phyloP scores from a whole-genome alignment of 768 basidiomycete species.

The Lanmaoa pseudosensibilis region DNA sequence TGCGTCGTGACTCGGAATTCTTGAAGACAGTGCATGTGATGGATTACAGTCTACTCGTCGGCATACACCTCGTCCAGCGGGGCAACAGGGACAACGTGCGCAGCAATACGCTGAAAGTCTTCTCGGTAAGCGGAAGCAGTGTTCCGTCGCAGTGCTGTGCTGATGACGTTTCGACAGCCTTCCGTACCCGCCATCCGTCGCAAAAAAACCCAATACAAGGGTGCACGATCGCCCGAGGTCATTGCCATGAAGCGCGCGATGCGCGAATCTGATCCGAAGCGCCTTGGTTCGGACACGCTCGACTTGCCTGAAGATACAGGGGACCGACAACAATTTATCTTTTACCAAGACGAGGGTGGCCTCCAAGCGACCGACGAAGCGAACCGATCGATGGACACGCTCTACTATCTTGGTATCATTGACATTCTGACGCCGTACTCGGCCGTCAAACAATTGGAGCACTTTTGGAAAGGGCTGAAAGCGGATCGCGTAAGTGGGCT shows the following conservation, averaged over 20 bases:
- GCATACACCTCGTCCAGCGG: slow-evolving; percentile 87
- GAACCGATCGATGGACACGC: slow-evolving; percentile 69
- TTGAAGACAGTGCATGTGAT: slow-evolving; percentile 83
- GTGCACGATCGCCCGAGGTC: slow-evolving; percentile 64
- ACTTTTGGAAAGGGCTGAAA: slow-evolving; percentile 87
- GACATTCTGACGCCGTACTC: slow-evolving; percentile 95
- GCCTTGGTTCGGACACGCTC: slow-evolving; percentile 52
- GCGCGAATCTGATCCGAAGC: slow-evolving; percentile 77
- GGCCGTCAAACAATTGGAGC: slow-evolving; percentile 74
- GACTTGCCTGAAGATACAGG: slow-evolving; percentile 66
- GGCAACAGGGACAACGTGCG: slow-evolving; percentile 93
- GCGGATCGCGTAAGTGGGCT: slow-evolving; percentile 74
- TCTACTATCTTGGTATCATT: slow-evolving; percentile 95
- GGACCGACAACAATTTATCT: slow-evolving; percentile 69
- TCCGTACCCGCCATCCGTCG: slow-evolving; percentile 64
- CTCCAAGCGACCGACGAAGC: slow-evolving; percentile 84
- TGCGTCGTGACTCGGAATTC: slow-evolving; percentile 84
- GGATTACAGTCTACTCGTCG: slow-evolving; percentile 95
- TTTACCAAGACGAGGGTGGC: slow-evolving; percentile 97
- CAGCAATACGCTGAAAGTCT: slow-evolving; percentile 87
- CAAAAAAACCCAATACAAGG: slow-evolving; percentile 59
- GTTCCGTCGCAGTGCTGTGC: background rate
- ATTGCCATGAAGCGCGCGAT: slow-evolving; percentile 85
- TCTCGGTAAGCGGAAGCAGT: slow-evolving; percentile 61
- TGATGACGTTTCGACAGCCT: slow-evolving; percentile 46